Conservation (phyloP, 257 asterid species). For the Primulina huaijiensis region DNA sequence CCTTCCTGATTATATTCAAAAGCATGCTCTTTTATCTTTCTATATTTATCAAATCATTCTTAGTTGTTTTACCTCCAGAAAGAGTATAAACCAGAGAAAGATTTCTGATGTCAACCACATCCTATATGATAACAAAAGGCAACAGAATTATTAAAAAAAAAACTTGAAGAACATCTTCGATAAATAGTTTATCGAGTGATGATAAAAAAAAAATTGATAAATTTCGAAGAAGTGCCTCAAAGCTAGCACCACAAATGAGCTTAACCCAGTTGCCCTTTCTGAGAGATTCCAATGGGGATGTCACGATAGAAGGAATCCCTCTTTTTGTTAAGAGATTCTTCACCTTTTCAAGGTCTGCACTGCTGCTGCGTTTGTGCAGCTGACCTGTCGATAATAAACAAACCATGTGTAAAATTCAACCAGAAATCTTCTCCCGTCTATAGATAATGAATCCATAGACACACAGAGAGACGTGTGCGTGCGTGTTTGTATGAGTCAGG, state of each 20-base stretch:
- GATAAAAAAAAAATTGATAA: no score
- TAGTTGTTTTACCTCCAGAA: conserved; percentile 63
- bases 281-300: conserved; percentile 67
- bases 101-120: conserved; percentile 81
- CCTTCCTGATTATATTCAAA: no score
- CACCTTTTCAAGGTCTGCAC: conserved; percentile 47
- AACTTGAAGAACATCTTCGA: no score
- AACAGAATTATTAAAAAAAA: neutral
- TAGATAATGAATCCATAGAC: neutral
- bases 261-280: conserved; percentile 85
- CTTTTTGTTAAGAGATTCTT: conserved; percentile 37
- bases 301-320: conserved; percentile 48
- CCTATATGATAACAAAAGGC: conserved; percentile 40
- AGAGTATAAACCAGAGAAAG: conserved; percentile 89
- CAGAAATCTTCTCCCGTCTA: neutral
- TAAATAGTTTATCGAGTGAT: no score
- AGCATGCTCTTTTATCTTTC: no score
- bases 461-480: neutral
- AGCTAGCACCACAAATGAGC: conserved; percentile 96
- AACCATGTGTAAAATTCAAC: neutral
- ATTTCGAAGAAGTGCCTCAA: conserved; percentile 50
- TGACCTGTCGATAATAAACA: conserved; percentile 32
- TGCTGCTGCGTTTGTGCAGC: conserved; percentile 29
- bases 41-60: no score
- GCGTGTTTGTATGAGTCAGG: neutral